Percentiles rank a stretch among this genome's conserved stretches.
Conservation (phyloP, 2,329 filamentous ascomycete species). For the Chrysosporium queenslandicum region DNA sequence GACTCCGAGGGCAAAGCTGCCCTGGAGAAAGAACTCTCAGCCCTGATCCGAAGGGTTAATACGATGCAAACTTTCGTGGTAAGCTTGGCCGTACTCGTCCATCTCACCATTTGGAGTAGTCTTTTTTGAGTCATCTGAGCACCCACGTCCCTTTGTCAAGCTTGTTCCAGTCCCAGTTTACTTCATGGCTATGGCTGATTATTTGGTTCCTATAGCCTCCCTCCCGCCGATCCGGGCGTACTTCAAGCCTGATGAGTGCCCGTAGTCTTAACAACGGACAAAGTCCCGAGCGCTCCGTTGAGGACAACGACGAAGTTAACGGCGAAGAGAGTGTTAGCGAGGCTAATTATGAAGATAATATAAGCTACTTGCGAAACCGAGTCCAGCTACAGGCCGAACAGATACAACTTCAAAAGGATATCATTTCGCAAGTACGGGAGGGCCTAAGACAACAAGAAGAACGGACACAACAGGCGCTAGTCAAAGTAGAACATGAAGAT, state of each 20-base stretch:
- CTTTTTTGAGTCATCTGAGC: neutral
- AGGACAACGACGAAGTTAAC: constrained; percentile 24
- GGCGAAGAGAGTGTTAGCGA: constrained; percentile 39
- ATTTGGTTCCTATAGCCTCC: constrained; percentile 26
- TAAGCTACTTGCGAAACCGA: constrained; percentile 77
- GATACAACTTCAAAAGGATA: constrained; percentile 75
- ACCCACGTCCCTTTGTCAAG: too few relatives aligned
- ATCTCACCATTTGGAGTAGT: neutral
- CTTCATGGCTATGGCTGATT: neutral
- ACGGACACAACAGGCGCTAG: constrained; percentile 71
- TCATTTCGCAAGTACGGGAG: constrained; percentile 74
- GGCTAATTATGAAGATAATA: constrained; percentile 61
- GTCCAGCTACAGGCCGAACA: constrained; percentile 89
- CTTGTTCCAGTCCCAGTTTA: too few relatives aligned
- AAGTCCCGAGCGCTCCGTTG: constrained; percentile 24
- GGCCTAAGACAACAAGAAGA: constrained; percentile 79
- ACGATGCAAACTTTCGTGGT: constrained; percentile 70
- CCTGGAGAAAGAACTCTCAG: constrained; percentile 73
- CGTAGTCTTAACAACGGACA: constrained; percentile 22
- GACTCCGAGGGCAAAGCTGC: constrained; percentile 64
- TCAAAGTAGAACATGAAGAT: constrained; percentile 73
- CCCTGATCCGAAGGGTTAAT: constrained; percentile 66
- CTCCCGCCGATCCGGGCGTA: constrained; percentile 29
- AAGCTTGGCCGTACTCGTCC: constrained; percentile 17
- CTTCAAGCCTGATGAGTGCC: constrained; percentile 29